These are phyloP conservation scores for Fusarium nanum DNA, from an alignment of 2,329 filamentous ascomycete species.

Conservation along the genomic window DNA sequence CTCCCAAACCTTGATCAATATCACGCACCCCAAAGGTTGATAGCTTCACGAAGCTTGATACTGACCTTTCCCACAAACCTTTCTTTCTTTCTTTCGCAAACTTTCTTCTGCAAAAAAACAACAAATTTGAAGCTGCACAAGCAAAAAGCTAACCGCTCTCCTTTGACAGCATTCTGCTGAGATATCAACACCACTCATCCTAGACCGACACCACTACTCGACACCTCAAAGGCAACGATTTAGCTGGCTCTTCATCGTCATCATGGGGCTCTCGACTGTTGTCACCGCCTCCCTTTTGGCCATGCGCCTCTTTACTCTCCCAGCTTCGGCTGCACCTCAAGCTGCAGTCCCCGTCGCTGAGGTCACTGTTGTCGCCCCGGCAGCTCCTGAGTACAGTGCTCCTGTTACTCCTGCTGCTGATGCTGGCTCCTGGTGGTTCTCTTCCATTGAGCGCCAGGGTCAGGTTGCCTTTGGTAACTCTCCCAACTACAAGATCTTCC, in stretches of 20 bases:
- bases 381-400: not conserved
- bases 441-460: slow-evolving; percentile 76
- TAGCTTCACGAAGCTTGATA: slow-evolving; percentile 23
- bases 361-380: slow-evolving; percentile 5
- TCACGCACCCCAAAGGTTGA: not conserved
- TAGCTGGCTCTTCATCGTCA: slow-evolving; percentile 55
- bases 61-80: not conserved
- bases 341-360: not conserved
- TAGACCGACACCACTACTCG: slow-evolving; percentile 23
- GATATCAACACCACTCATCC: slow-evolving; percentile 30
- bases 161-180: slow-evolving; percentile 23
- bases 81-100: not conserved
- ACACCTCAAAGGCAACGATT: slow-evolving; percentile 34
- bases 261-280: slow-evolving; percentile 60
- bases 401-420: slow-evolving; percentile 19
- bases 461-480: slow-evolving; percentile 68
- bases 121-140: not conserved
- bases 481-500: slow-evolving; percentile 76
- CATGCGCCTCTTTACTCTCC: slow-evolving; percentile 55
- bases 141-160: slow-evolving; percentile 28
- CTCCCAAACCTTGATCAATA: not conserved
- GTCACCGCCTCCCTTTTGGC: slow-evolving; percentile 58
- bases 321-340: slow-evolving; percentile 50
- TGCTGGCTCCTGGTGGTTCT: slow-evolving; percentile 74
- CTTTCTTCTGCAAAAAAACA: not conserved